phyloP scores from a whole-genome alignment of 805 yeast genomes.

The Grigorovia humatica region DNA sequence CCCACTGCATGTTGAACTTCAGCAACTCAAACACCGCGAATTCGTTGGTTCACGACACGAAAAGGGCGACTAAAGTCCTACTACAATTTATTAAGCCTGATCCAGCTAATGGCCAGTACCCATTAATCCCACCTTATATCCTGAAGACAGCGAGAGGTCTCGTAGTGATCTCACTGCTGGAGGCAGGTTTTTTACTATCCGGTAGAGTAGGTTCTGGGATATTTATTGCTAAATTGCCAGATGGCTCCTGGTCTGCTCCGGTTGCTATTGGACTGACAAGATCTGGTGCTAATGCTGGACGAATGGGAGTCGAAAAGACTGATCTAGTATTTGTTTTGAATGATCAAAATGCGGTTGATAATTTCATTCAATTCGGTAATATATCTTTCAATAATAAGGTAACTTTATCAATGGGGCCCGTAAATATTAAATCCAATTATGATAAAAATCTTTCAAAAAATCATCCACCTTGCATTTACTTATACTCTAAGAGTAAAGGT shows the following conservation, averaged over 20 bases:
- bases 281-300: slow-evolving; percentile 93
- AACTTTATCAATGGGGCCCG: slow-evolving; percentile 94
- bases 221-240: slow-evolving; percentile 85
- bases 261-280: slow-evolving; percentile 95
- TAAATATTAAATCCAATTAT: slow-evolving; percentile 96
- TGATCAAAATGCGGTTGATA: slow-evolving; percentile 77
- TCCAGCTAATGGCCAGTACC: slow-evolving; percentile 80
- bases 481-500: slow-evolving; percentile 95
- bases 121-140: slow-evolving; percentile 81
- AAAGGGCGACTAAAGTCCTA: slow-evolving; percentile 86
- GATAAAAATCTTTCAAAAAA: slow-evolving; percentile 88
- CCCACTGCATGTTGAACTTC: background rate
- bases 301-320: slow-evolving; percentile 91
- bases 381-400: slow-evolving; percentile 91
- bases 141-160: slow-evolving; percentile 86
- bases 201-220: slow-evolving; percentile 98
- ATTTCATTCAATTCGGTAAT: slow-evolving; percentile 90
- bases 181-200: slow-evolving; percentile 92
- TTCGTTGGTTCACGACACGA: slow-evolving; percentile 73
- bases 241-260: slow-evolving; percentile 96
- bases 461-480: slow-evolving; percentile 79
- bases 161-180: slow-evolving; percentile 85
- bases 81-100: slow-evolving; percentile 90
- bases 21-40: slow-evolving; percentile 39
- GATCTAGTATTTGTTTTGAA: slow-evolving; percentile 93